Evolutionary conservation across 1,139 yeast genomes (phyloP).

Genomic region (Blastobotrys elegans): DNA sequence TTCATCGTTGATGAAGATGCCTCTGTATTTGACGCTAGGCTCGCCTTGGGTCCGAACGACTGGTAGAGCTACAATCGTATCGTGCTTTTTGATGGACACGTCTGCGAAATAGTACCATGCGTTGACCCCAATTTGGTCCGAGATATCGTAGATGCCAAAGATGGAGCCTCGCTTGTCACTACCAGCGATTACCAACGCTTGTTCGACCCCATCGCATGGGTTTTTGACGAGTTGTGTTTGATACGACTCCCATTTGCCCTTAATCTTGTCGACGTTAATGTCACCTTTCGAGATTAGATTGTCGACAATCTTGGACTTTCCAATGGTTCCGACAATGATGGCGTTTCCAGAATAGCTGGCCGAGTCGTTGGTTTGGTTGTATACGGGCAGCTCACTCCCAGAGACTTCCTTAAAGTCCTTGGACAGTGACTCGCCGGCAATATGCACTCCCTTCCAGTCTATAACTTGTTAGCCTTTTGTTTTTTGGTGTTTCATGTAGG

Average conservation of each 20-base stretch:
- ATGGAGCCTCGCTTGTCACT: slow-evolving; percentile 21
- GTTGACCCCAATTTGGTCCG: slow-evolving; percentile 22
- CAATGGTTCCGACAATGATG: slow-evolving; percentile 21
- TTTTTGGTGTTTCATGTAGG: neutral
- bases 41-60: slow-evolving; percentile 10
- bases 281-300: slow-evolving; percentile 15
- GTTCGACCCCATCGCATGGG: slow-evolving; percentile 16
- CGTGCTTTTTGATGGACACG: slow-evolving; percentile 14
- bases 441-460: neutral
- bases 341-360: too few relatives aligned
- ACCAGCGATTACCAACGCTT: slow-evolving; percentile 21
- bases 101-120: slow-evolving; percentile 23
- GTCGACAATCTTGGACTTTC: slow-evolving; percentile 18
- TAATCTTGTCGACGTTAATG: slow-evolving; percentile 14
- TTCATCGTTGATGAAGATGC: slow-evolving; percentile 22
- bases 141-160: slow-evolving; percentile 19
- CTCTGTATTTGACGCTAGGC: slow-evolving; percentile 21
- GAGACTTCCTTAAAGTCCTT: neutral
- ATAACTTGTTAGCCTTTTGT: neutral
- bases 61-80: slow-evolving; percentile 12
- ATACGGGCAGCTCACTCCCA: neutral
- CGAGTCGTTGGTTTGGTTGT: neutral
- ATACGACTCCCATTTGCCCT: slow-evolving; percentile 20
- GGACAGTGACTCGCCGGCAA: neutral
- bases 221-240: slow-evolving; percentile 12